Conservation (phyloP, 148 eudicot genomes). For the Camellia sinensis region DNA sequence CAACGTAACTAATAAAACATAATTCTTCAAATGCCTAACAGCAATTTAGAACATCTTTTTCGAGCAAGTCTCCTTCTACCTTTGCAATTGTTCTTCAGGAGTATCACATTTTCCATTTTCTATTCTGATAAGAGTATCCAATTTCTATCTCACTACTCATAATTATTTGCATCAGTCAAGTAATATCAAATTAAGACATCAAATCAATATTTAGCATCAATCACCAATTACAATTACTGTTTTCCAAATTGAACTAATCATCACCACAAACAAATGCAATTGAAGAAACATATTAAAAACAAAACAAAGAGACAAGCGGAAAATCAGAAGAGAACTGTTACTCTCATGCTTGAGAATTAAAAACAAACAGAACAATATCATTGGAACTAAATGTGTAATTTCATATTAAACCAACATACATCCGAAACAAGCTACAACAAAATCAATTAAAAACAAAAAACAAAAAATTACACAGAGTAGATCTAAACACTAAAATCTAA, state of each 20-base stretch:
- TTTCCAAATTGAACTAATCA: background rate
- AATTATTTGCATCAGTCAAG: background rate
- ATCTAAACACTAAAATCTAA: background rate
- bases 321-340: background rate
- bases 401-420: background rate
- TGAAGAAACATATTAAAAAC: background rate
- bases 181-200: background rate
- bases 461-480: background rate
- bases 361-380: slow-evolving; percentile 1
- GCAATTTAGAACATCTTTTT: background rate
- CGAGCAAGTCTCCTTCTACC: background rate
- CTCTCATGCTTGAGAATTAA: background rate
- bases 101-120: background rate
- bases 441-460: background rate
- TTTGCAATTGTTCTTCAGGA: background rate
- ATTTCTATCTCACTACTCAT: background rate
- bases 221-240: background rate
- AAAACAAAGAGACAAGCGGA: background rate
- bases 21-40: background rate
- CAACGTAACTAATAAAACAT: background rate
- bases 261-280: background rate
- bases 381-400: background rate
- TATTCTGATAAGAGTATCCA: background rate
- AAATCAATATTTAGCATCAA: background rate
- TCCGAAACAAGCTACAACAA: slow-evolving; percentile 1